A percentile compares a stretch with the other conserved stretches of the same genome.
Conservation (phyloP, 2,329 filamentous ascomycete genomes). For the Harringtonia lauricola region DNA sequence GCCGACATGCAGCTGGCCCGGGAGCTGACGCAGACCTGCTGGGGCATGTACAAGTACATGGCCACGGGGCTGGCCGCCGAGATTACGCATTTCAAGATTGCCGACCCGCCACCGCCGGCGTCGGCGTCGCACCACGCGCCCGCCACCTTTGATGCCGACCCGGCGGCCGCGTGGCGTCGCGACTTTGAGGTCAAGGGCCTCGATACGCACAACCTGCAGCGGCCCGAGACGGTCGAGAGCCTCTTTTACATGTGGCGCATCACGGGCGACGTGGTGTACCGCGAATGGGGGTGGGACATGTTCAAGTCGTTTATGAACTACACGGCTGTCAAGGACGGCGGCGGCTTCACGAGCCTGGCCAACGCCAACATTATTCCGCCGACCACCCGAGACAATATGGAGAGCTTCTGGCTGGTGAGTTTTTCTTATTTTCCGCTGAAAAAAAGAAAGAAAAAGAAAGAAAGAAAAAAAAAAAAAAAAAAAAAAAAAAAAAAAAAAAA, state of each 20-base stretch:
- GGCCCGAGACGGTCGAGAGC: conserved; percentile 92
- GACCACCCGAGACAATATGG: conserved; percentile 77
- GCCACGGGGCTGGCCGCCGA: conserved; percentile 87
- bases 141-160: conserved; percentile 41
- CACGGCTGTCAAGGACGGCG: conserved; percentile 65
- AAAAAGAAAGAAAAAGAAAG: too few species aligned
- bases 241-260: conserved; percentile 99
- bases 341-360: conserved; percentile 71
- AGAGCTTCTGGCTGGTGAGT: conserved; percentile 92
- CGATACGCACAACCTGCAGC: conserved; percentile 88
- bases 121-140: conserved; percentile 37
- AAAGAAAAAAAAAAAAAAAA: too few species aligned
- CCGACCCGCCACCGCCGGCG: conserved; percentile 54
- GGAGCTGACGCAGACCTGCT: conserved; percentile 94
- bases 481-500: too few species aligned
- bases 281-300: conserved; percentile 98
- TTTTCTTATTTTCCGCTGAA: neutral
- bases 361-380: conserved; percentile 67
- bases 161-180: conserved; percentile 55
- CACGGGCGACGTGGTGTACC: conserved; percentile 78
- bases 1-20: conserved; percentile 78
- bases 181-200: conserved; percentile 71
- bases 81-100: conserved; percentile 82
- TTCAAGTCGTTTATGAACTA: conserved; percentile 85
- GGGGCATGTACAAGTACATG: conserved; percentile 91